phyloP scores from a whole-genome alignment of 345 rosid genomes.

The Citropsis articulata region DNA sequence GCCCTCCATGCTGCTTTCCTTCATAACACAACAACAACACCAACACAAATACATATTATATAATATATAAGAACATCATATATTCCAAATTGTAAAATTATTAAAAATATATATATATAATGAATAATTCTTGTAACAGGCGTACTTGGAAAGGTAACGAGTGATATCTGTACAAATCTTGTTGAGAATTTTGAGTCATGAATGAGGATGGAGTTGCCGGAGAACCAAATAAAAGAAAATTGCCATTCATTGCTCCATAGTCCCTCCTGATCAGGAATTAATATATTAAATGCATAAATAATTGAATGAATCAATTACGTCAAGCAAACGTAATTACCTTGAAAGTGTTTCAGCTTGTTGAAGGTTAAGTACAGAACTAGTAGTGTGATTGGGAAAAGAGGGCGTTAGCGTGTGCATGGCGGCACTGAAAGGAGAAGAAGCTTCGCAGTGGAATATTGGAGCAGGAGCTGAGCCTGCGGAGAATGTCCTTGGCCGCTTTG shows the following conservation, averaged over 20 bases:
- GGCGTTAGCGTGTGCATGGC: constrained; percentile 21
- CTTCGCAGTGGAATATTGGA: constrained; percentile 8
- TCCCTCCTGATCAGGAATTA: constrained; percentile 21
- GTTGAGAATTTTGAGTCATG: constrained; percentile 20
- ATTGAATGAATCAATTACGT: neutral
- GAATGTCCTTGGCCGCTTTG: constrained; percentile 43
- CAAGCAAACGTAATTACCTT: constrained; percentile 28
- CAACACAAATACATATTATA: no score
- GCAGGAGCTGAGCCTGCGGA: constrained; percentile 11
- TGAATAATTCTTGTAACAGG: neutral
- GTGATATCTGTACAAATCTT: constrained; percentile 17
- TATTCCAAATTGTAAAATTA: neutral
- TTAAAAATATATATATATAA: neutral
- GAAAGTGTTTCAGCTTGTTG: constrained; percentile 26
- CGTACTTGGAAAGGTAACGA: constrained; percentile 28
- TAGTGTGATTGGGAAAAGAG: constrained; percentile 3
- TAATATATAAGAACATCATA: neutral
- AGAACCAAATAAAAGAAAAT: constrained; percentile 34
- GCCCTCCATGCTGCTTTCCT: constrained; percentile 36
- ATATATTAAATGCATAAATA: neutral
- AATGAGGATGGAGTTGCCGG: constrained; percentile 22
- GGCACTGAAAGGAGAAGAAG: constrained; percentile 9
- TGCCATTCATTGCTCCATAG: constrained; percentile 24
- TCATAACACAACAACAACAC: neutral
- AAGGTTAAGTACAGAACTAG: constrained; percentile 5